A percentile compares a stretch with the other conserved stretches of the same genome.
phyloP scores from a whole-genome alignment of 164 flowering plant species.

The Santalum album region DNA sequence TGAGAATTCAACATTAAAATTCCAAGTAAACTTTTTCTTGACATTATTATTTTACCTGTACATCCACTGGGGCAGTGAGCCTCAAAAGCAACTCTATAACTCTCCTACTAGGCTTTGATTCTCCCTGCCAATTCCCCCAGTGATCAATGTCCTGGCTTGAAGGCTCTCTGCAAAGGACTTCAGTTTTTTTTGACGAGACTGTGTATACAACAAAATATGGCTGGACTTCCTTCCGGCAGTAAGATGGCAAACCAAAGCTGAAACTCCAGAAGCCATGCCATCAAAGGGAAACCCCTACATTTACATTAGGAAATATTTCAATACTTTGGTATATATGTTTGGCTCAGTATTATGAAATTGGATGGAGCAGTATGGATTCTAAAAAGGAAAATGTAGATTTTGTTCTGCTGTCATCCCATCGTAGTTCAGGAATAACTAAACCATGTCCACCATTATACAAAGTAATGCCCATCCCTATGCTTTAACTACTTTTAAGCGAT shows the following conservation, averaged over 20 bases:
- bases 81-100: slow-evolving; percentile 63
- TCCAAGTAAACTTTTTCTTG: too few species aligned
- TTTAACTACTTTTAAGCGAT: too few species aligned
- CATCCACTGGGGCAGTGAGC: slow-evolving; percentile 70
- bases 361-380: too few species aligned
- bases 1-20: too few species aligned
- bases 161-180: slow-evolving; percentile 39
- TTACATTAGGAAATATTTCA: slow-evolving; percentile 1
- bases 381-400: too few species aligned
- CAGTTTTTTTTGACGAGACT: slow-evolving; percentile 57
- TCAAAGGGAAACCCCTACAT: slow-evolving; percentile 83
- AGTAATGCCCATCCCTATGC: too few species aligned
- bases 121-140: slow-evolving; percentile 70
- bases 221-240: slow-evolving; percentile 96
- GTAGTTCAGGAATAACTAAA: too few species aligned
- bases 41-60: too few species aligned
- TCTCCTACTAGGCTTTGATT: slow-evolving; percentile 56
- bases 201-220: slow-evolving; percentile 64
- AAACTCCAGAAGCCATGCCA: slow-evolving; percentile 88
- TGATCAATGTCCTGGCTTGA: slow-evolving; percentile 21
- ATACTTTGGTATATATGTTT: neutral
- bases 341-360: too few species aligned
- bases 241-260: slow-evolving; percentile 71
- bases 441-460: too few species aligned
- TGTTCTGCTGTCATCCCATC: too few species aligned